Base-by-base conservation (phyloP, 495 filamentous ascomycete genomes). In the Poronia punctata region DNA sequence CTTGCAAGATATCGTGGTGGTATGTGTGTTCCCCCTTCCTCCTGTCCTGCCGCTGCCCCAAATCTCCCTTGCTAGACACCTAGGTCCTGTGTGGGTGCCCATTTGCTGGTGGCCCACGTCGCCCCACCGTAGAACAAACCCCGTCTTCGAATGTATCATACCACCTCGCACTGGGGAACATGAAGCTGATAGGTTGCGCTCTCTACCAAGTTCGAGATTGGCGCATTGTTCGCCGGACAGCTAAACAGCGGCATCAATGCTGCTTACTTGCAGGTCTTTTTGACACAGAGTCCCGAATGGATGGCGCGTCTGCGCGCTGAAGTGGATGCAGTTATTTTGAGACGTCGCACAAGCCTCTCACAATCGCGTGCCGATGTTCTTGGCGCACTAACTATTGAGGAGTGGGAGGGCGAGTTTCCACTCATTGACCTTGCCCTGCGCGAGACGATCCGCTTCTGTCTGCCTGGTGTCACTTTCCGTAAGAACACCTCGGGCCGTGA, bases 321-420 rank as follows among this genome's bases (percentile, higher is more conserved):
- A 38, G 53, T 75, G 19, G 53, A 61, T 23, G 43, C 42, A 8
- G 61, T 49, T n/a, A 52, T 66, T 0, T 49, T 37, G 21, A 61
- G 56, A 20, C 55, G 72, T 52, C 46, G 53, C 34, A 54, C 35
- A 0, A 43, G 56, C 29, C 26, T 38, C 3, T 38, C 57, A 5
- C 49, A 62, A 23, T 53, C 68, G 12, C 50, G 65, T 5, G 38
- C 50, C 20, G 64, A 70, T 3, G 52, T 64, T 12, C 56, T 75
- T 1, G 44, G 46, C 17, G 28, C 46, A 8, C 46, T 75, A 5
- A 50, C 61, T 2, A 28, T 71, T 36, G 61, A 66, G 21, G 64
- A 57, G 0, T 72, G 68, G 67, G 69, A 74, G 47, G 30, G 35
- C 24, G 56, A 65, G n/a, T 72, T 74, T 41, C 68, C 65, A 2